These are phyloP conservation scores for Cicer judaicum DNA, from an alignment of 306 rosid species.

Conservation along the genomic window DNA sequence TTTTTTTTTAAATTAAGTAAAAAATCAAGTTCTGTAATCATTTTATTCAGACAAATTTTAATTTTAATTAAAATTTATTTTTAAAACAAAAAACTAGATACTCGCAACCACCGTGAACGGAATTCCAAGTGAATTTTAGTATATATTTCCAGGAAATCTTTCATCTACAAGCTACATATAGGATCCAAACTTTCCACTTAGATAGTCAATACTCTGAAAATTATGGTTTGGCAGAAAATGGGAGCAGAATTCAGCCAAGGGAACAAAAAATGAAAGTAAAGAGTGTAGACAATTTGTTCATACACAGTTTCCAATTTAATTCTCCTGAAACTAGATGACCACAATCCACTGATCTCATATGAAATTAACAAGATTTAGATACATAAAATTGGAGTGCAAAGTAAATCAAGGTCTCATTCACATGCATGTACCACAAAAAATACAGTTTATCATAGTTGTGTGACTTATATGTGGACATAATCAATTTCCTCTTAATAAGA, in stretches of 20 bases:
- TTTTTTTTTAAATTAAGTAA: too few relatives aligned
- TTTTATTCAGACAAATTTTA: too few relatives aligned
- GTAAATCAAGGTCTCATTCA: neutral
- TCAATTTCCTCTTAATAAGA: neutral
- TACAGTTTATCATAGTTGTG: neutral
- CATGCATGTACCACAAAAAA: neutral
- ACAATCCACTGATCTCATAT: slow-evolving; percentile 56
- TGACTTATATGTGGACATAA: slow-evolving; percentile 1
- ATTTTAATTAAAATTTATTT: too few relatives aligned
- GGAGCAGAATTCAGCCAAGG: neutral
- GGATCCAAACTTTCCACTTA: neutral
- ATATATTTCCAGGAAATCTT: neutral
- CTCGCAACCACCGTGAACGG: too few relatives aligned
- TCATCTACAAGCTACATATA: neutral
- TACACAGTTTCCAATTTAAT: slow-evolving; percentile 6
- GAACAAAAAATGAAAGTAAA: neutral
- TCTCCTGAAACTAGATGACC: slow-evolving; percentile 52
- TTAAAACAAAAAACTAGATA: too few relatives aligned
- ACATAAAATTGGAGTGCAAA: neutral
- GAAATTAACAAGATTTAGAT: slow-evolving; percentile 28
- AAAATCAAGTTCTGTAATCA: too few relatives aligned
- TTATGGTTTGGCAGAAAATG: neutral
- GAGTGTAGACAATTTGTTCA: neutral
- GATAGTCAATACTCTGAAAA: neutral
- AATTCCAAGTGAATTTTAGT: neutral